Evolutionary conservation across 371 early-diverging fungal genomes (phyloP), one percentile per base, ranked within the genome.

Genomic region (Thermomucor indicae-seudaticae): DNA sequence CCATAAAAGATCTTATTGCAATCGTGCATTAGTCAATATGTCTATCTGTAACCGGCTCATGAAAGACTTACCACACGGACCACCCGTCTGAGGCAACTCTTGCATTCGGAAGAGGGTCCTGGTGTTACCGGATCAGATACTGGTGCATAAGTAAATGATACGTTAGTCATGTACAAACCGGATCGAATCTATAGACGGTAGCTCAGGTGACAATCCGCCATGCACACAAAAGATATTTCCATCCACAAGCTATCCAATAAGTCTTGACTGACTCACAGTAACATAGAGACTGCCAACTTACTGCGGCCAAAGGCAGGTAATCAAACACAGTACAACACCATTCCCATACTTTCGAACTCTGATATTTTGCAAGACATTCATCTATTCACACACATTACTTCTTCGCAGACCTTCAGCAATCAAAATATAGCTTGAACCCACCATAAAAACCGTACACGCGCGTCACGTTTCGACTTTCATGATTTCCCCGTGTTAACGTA

Each of bases 381-480:
- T 75, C 75, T 74, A 42, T 29, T 22, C 12, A 20, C 19, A 43
- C 17, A 35, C 25, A 29, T 3, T 16, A 24, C 6, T 38, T 23
- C 40, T 23, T 20, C 16, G 35, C 19, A 25, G 12, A 19, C 24
- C 2, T n/a, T 25, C 6, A 8, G 7, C 23, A 46, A 17, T 32
- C 32, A 46, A 31, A 3, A 25, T 35, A 7, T 28, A 31, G 17
- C 2, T 19, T 14, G 22, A 28, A 35, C 25, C 62, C 71, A 72
- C 84, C 97, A 77, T 96, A 99, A 70, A 99, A 99, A n/a, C 99
- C 99, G 72, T 99, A 99, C 19, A 99, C 98, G 56, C 98, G 94
- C 29, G 99, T 99, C 37, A 99, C 97, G 60, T 97, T 94, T 45
- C 98, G 77, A 58, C 90, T 88, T 73, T 99, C 99, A 70, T 99